Conservation (phyloP, 208 protist genomes). For the Trypanosoma rangeli region DNA sequence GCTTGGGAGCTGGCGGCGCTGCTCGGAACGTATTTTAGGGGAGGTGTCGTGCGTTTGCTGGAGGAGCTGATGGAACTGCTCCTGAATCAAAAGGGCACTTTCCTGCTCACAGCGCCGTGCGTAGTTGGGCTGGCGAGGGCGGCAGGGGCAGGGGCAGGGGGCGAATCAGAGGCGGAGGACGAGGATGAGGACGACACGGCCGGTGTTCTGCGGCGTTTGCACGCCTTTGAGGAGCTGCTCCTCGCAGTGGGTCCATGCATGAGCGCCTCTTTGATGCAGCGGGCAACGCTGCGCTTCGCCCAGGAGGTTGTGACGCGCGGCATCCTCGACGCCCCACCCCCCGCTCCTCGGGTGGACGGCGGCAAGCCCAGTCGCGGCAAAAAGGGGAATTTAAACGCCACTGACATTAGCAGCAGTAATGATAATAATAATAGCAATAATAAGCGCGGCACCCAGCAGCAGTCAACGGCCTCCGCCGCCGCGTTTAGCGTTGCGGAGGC, state of each 20-base stretch:
- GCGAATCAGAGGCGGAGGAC: neutral
- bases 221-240: slow-evolving; percentile 44
- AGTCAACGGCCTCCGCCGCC: neutral
- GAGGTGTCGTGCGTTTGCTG: slow-evolving; percentile 45
- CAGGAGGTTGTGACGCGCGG: slow-evolving; percentile 57
- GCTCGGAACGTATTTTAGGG: slow-evolving; percentile 55
- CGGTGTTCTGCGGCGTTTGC: slow-evolving; percentile 36
- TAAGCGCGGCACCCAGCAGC: neutral
- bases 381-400: neutral
- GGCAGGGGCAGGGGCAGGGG: neutral
- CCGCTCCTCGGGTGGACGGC: neutral
- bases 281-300: slow-evolving; percentile 43
- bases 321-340: slow-evolving; percentile 30
- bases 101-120: slow-evolving; percentile 51
- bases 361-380: neutral
- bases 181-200: slow-evolving; percentile 2
- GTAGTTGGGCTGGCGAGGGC: slow-evolving; percentile 17
- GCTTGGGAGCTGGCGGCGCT: slow-evolving; percentile 57
- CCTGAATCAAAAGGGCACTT: slow-evolving; percentile 38
- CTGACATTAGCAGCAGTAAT: slow-evolving; percentile 8
- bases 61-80: slow-evolving; percentile 53
- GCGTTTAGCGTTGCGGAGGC: slow-evolving; percentile 1
- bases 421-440: slow-evolving; percentile 11
- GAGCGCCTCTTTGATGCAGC: slow-evolving; percentile 39
- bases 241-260: slow-evolving; percentile 44